A percentile compares a stretch with the other conserved stretches of the same genome.
Evolutionary conservation across 129 eudicot genomes (phyloP).

Genomic region (Silybum marianum): DNA sequence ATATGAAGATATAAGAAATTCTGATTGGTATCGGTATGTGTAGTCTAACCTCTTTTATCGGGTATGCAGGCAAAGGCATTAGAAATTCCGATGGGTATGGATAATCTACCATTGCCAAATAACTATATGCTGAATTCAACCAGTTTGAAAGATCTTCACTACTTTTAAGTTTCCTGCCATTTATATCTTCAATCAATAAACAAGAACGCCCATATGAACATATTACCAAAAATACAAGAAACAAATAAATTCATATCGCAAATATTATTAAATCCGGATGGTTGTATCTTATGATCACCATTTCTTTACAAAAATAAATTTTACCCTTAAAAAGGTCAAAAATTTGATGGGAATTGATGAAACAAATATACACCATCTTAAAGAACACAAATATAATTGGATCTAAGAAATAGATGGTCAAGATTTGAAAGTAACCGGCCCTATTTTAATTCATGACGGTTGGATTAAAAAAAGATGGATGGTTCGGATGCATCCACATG

Average conservation of each 20-base stretch:
- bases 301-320: no score
- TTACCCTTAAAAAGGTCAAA: no score
- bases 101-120: conserved; percentile 86
- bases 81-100: conserved; percentile 78
- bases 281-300: no score
- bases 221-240: neutral
- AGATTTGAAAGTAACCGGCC: neutral
- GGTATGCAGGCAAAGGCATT: conserved; percentile 93
- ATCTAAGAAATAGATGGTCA: no score
- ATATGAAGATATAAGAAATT: neutral
- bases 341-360: no score
- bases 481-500: neutral
- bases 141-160: conserved; percentile 59
- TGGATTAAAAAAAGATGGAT: neutral
- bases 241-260: neutral
- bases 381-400: no score
- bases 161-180: conserved; percentile 64
- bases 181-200: conserved; percentile 1
- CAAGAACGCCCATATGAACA: neutral
- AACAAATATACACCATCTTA: no score
- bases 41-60: conserved; percentile 75
- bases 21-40: neutral
- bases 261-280: no score
- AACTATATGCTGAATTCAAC: conserved; percentile 84
- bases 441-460: neutral